A percentile compares a stretch with the other conserved stretches of the same genome.
phyloP scores from a whole-genome alignment of 2,329 filamentous ascomycete genomes.

The Tolypocladium album region DNA sequence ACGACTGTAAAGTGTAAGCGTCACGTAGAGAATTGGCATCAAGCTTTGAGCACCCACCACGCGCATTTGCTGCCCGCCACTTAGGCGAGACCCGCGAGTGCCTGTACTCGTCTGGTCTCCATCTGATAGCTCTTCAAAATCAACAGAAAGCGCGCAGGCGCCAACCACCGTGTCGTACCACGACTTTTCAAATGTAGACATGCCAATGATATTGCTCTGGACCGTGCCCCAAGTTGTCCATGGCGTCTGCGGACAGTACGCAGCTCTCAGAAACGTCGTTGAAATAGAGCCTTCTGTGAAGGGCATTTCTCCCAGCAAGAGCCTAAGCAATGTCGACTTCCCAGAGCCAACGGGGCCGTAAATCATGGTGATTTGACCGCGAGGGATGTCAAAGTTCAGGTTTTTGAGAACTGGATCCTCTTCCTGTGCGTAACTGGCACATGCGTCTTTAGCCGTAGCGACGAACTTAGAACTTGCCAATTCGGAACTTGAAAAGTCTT shows the following conservation, averaged over 20 bases:
- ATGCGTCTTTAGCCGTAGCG: constrained; percentile 1
- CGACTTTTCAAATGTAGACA: constrained; percentile 5
- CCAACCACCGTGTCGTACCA: constrained; percentile 11
- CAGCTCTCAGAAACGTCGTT: constrained; percentile 4
- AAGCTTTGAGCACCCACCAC: constrained; percentile 7
- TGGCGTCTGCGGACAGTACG: constrained; percentile 13
- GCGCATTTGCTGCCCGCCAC: constrained; percentile 16
- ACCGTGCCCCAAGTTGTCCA: constrained; percentile 14
- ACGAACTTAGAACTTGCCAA: background rate
- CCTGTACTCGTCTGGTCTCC: constrained; percentile 12
- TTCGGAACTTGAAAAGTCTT: background rate
- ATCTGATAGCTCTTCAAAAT: constrained; percentile 9
- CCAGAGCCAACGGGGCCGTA: constrained; percentile 12
- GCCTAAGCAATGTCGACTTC: constrained; percentile 12
- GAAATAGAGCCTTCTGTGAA: constrained; percentile 4
- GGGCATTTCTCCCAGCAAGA: constrained; percentile 12
- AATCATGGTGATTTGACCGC: constrained; percentile 11
- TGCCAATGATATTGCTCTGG: constrained; percentile 12
- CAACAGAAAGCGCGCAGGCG: constrained; percentile 8
- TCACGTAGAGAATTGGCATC: background rate
- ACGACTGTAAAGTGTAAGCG: constrained; percentile 3
- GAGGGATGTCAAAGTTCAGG: constrained; percentile 5
- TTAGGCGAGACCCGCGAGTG: constrained; percentile 11
- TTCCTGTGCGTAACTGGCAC: constrained; percentile 5
- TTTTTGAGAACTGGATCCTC: background rate